phyloP scores from a whole-genome alignment of 768 basidiomycete genomes.

The Boletus eberwhitei region DNA sequence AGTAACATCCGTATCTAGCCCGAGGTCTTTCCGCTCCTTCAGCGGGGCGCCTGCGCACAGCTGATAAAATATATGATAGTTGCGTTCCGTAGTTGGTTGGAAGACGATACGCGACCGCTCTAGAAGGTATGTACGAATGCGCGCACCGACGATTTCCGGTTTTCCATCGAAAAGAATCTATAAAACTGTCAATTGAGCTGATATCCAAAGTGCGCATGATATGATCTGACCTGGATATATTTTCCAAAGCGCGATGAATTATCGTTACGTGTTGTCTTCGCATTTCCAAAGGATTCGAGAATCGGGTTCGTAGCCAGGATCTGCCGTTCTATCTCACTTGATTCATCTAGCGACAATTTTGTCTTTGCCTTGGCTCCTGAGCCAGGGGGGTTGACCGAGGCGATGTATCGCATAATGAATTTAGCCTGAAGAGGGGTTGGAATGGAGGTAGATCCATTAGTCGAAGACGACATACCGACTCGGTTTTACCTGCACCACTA shows the following conservation, averaged over 20 bases:
- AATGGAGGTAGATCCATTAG: neutral
- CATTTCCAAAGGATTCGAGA: constrained; percentile 98
- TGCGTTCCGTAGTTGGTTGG: constrained; percentile 94
- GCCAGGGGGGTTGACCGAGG: constrained; percentile 89
- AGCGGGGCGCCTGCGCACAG: constrained; percentile 94
- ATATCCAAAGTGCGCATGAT: neutral
- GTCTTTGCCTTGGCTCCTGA: constrained; percentile 58
- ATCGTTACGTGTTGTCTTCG: constrained; percentile 98
- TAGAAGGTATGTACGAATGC: constrained; percentile 97
- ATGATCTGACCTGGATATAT: constrained; percentile 78
- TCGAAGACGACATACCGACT: constrained; percentile 60
- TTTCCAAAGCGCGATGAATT: constrained; percentile 99
- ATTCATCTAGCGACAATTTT: constrained; percentile 75
- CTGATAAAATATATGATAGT: constrained; percentile 99
- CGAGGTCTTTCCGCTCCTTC: constrained; percentile 94
- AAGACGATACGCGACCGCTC: constrained; percentile 98
- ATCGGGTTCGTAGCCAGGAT: constrained; percentile 99
- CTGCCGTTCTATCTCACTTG: constrained; percentile 94
- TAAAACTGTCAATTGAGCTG: neutral
- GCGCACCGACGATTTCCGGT: constrained; percentile 96
- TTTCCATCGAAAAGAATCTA: constrained; percentile 95
- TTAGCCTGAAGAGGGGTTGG: constrained; percentile 61
- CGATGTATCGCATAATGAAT: constrained; percentile 98
- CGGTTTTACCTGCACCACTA: constrained; percentile 99
- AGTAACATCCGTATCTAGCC: constrained; percentile 77